These are phyloP conservation scores for Prillingera fragicola DNA, from an alignment of 1,284 basidiomycete species.

Conservation along the genomic window DNA sequence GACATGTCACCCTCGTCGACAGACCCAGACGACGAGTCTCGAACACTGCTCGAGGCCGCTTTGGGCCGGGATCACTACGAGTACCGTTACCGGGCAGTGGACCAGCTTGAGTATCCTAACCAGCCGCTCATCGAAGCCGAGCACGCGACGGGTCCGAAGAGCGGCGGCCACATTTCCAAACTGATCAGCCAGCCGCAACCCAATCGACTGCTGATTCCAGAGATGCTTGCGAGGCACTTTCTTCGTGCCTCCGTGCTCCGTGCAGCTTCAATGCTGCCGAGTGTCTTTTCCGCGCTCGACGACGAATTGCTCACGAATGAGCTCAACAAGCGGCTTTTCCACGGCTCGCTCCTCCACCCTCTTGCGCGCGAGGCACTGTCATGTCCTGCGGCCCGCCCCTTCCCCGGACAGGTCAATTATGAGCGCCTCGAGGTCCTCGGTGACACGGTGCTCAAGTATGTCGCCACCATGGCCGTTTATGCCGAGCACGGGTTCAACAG, in stretches of 20 bases:
- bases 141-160: slow-evolving; percentile 9
- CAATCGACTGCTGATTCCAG: slow-evolving; percentile 19
- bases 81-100: not conserved
- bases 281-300: slow-evolving; percentile 22
- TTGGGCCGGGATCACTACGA: not conserved
- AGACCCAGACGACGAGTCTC: slow-evolving; percentile 9
- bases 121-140: slow-evolving; percentile 27
- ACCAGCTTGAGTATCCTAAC: not conserved
- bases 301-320: slow-evolving; percentile 26
- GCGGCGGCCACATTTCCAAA: slow-evolving; percentile 20
- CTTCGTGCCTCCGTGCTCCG: slow-evolving; percentile 25
- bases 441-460: slow-evolving; percentile 36
- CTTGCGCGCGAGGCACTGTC: slow-evolving; percentile 27
- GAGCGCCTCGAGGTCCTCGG: slow-evolving; percentile 43
- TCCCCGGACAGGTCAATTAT: slow-evolving; percentile 20
- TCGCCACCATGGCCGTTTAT: slow-evolving; percentile 24
- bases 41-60: slow-evolving; percentile 11
- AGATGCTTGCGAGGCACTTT: slow-evolving; percentile 20
- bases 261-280: slow-evolving; percentile 23
- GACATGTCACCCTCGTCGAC: slow-evolving; percentile 29
- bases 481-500: not conserved
- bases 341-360: slow-evolving; percentile 3
- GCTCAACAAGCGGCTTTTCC: slow-evolving; percentile 14
- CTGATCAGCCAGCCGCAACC: too few species aligned
- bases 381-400: slow-evolving; percentile 7